phyloP scores from a whole-genome alignment of 306 rosid species.

The Quercus rubra region DNA sequence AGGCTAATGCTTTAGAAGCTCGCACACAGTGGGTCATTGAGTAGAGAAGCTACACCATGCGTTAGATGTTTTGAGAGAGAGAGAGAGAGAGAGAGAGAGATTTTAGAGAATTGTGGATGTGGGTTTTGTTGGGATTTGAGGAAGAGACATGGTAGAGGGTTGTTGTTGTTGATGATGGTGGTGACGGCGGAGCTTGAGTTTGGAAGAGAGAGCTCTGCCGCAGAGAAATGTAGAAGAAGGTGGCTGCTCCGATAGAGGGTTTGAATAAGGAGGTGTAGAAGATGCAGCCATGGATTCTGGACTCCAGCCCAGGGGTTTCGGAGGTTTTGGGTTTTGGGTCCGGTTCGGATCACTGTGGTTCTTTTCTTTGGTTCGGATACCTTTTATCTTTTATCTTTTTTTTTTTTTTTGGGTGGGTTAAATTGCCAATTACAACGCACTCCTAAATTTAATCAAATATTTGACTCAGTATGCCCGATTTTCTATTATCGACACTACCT shows the following conservation, averaged over 20 bases:
- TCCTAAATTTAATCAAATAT: too few species aligned
- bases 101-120: neutral
- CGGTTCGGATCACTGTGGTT: neutral
- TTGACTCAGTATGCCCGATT: too few species aligned
- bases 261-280: neutral
- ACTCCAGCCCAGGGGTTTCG: neutral
- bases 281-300: slow-evolving; percentile 3
- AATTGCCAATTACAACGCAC: accelerated
- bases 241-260: neutral
- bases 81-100: neutral
- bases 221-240: neutral
- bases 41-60: slow-evolving; percentile 30
- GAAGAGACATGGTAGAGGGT: neutral
- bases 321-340: neutral
- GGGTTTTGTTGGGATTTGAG: neutral
- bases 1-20: slow-evolving; percentile 50
- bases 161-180: neutral
- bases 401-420: too few species aligned
- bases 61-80: neutral
- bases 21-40: slow-evolving; percentile 73
- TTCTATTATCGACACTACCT: too few species aligned
- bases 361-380: neutral
- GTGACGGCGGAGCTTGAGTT: neutral
- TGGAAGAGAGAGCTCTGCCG: neutral
- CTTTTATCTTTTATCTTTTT: accelerated